Percentiles rank a stretch among this genome's conserved stretches.
Evolutionary conservation across 805 yeast genomes (phyloP).

Genomic region (Priceomyces medius): DNA sequence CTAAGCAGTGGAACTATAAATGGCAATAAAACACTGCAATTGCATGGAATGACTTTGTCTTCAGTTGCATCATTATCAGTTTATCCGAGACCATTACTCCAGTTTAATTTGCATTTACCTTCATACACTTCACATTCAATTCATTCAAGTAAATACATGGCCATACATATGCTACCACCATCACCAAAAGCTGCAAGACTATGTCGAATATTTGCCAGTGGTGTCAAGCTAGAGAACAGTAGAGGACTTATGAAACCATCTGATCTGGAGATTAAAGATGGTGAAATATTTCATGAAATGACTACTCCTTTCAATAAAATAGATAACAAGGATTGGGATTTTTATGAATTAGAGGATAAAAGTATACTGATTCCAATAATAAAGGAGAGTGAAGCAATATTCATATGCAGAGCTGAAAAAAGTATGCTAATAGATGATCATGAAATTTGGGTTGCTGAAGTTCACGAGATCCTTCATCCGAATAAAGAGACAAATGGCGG

Average conservation of each 20-base stretch:
- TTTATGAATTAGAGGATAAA: conserved; percentile 14
- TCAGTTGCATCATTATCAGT: conserved; percentile 82
- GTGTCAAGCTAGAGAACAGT: conserved; percentile 52
- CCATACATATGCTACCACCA: conserved; percentile 76
- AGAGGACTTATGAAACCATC: conserved; percentile 29
- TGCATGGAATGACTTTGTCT: conserved; percentile 81
- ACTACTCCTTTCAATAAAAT: conserved; percentile 55
- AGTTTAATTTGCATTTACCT: conserved; percentile 85
- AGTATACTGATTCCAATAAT: conserved; percentile 53
- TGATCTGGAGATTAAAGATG: conserved; percentile 26
- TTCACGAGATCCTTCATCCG: conserved; percentile 51
- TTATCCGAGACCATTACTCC: conserved; percentile 72
- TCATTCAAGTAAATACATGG: conserved; percentile 57
- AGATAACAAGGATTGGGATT: conserved; percentile 31
- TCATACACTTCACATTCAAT: conserved; percentile 72
- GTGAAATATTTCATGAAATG: conserved; percentile 42
- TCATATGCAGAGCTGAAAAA: conserved; percentile 57
- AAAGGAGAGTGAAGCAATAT: conserved; percentile 54
- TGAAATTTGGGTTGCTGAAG: conserved; percentile 86
- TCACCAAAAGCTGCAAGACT: conserved; percentile 50
- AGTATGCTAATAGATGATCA: conserved; percentile 73
- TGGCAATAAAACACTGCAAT: conserved; percentile 6
- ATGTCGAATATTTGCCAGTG: conserved; percentile 64
- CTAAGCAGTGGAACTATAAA: conserved; percentile 32
- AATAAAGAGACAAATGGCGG: conserved; percentile 14